Conservation (phyloP, 108 stramenopile species). For the Nannochloropsis salina region DNA sequence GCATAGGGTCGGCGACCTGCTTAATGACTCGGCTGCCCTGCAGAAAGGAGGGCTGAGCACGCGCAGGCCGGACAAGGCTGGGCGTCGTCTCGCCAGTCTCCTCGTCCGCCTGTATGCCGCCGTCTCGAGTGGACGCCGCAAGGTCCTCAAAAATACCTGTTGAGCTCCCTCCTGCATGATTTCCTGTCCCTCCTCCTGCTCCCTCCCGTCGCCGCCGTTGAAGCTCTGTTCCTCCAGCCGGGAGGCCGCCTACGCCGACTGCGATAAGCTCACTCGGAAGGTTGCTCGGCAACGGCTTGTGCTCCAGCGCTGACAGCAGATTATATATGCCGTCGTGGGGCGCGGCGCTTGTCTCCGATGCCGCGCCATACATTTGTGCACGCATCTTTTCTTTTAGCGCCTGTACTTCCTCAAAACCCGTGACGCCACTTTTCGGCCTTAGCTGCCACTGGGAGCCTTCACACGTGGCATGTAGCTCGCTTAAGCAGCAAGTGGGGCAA, state of each 20-base stretch:
- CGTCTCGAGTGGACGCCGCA: not conserved
- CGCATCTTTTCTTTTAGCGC: constrained; percentile 8
- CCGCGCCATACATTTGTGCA: not conserved
- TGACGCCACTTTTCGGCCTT: not conserved
- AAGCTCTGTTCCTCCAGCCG: not conserved
- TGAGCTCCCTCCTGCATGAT: not conserved
- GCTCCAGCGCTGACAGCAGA: not conserved
- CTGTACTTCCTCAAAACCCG: constrained; percentile 11
- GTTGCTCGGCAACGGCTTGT: not conserved
- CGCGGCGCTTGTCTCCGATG: not conserved
- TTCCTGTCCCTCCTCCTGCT: not conserved
- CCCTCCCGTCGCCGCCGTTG: not conserved
- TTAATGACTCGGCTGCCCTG: not conserved
- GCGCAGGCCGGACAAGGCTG: not conserved
- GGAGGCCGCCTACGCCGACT: not conserved
- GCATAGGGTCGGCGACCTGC: not conserved
- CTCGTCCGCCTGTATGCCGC: constrained; percentile 7
- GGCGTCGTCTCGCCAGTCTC: not conserved
- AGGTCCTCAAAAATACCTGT: not conserved
- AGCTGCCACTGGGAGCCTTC: not conserved
- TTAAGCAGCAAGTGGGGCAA: not conserved
- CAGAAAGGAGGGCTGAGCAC: constrained; percentile 6
- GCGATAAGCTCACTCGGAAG: not conserved
- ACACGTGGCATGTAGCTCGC: not conserved
- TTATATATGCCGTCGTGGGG: not conserved